A percentile compares a stretch with the other conserved stretches of the same genome.
phyloP scores from a whole-genome alignment of 164 flowering plant genomes.

The Vitis rupestris region DNA sequence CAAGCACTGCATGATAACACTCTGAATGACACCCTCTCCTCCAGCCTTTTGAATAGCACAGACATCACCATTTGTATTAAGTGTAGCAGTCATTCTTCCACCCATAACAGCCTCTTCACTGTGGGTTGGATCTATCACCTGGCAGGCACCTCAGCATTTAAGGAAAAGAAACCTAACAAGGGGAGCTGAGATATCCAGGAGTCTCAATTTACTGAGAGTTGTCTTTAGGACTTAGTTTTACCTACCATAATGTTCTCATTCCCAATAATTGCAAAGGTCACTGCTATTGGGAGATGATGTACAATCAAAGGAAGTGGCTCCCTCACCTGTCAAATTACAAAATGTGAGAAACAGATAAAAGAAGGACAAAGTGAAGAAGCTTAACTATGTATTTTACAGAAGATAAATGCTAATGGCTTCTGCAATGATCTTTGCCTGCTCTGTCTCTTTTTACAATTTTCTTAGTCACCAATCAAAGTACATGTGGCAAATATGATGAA shows the following conservation, averaged over 20 bases:
- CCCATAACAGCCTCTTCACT: conserved; percentile 89
- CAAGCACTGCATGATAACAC: conserved; percentile 83
- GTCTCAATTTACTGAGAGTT: not conserved
- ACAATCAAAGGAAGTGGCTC: conserved; percentile 85
- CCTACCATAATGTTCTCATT: conserved; percentile 67
- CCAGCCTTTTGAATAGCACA: conserved; percentile 98
- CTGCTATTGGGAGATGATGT: conserved; percentile 91
- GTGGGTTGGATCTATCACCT: conserved; percentile 88
- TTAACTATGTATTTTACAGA: no score
- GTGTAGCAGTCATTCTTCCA: conserved; percentile 83
- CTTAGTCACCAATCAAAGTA: no score
- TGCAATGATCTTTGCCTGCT: not conserved
- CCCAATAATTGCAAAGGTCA: conserved; percentile 81
- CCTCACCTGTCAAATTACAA: conserved; percentile 52
- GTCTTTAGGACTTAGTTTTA: conserved; percentile 3
- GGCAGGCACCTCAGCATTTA: conserved; percentile 10
- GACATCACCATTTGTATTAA: conserved; percentile 82
- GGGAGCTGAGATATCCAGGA: not conserved
- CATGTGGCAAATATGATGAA: no score
- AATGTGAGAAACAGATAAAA: not conserved
- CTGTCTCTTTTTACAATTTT: no score
- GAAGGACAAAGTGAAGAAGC: not conserved
- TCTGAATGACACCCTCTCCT: conserved; percentile 75
- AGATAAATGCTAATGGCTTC: not conserved
- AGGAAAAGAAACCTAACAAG: conserved; percentile 7